These are phyloP conservation scores for Magnusiomyces sp. DNA, from an alignment of 1,139 yeast species.

Conservation along the genomic window DNA sequence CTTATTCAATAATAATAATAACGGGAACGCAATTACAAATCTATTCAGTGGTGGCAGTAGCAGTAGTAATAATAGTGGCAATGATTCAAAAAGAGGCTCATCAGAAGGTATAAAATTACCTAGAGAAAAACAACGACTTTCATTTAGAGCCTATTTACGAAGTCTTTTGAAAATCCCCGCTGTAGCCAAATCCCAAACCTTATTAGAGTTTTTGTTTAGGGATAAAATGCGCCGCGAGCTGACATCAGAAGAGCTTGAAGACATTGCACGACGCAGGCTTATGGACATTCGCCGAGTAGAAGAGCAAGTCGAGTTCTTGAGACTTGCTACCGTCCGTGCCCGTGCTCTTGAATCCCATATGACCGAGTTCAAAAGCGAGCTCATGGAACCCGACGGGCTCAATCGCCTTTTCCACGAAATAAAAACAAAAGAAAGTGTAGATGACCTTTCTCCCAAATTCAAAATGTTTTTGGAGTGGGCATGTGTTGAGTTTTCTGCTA, in stretches of 20 bases:
- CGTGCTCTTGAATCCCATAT: constrained; percentile 43
- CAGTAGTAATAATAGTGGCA: too few species aligned
- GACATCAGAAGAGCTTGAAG: constrained; percentile 41
- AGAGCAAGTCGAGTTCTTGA: constrained; percentile 69
- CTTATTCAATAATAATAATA: too few species aligned
- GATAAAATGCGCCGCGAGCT: constrained; percentile 31
- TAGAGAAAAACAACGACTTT: constrained; percentile 64
- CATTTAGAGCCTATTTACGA: constrained; percentile 64
- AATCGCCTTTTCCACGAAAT: constrained; percentile 54
- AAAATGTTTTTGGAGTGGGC: constrained; percentile 71
- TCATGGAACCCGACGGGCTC: constrained; percentile 44
- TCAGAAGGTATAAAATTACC: constrained; percentile 29
- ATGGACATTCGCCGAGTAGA: constrained; percentile 52
- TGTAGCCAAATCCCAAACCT: constrained; percentile 43
- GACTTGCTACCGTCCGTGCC: constrained; percentile 47
- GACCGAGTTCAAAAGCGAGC: constrained; percentile 44
- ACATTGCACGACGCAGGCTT: constrained; percentile 47
- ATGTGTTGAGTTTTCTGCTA: constrained; percentile 73
- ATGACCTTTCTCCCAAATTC: constrained; percentile 59
- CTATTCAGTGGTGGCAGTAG: too few species aligned
- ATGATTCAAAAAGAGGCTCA: too few species aligned
- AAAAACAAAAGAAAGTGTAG: constrained; percentile 44
- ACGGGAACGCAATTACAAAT: too few species aligned
- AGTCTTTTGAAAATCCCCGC: constrained; percentile 47
- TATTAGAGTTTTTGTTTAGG: constrained; percentile 45